Conservation (phyloP, 495 filamentous ascomycete genomes). For the Hypoxylon fuscum region DNA sequence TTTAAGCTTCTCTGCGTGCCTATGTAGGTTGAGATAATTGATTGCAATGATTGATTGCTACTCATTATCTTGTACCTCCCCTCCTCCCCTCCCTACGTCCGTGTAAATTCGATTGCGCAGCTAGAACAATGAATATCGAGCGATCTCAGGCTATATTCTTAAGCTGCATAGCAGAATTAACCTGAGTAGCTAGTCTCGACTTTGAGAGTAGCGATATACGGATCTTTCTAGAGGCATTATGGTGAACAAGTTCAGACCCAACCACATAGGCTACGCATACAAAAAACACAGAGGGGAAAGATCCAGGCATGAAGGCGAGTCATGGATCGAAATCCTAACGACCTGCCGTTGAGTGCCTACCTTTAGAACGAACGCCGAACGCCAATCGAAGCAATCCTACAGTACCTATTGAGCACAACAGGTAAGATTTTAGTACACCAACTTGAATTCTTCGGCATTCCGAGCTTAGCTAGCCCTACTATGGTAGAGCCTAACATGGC, state of each 20-base stretch:
- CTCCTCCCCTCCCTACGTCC: too few relatives aligned
- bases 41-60: too few relatives aligned
- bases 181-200: constrained; percentile 8
- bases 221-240: constrained; percentile 2
- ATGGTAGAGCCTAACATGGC: constrained; percentile 7
- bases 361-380: constrained; percentile 21
- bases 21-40: too few relatives aligned
- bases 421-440: too few relatives aligned
- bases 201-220: neutral
- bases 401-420: neutral
- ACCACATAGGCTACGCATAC: constrained; percentile 25
- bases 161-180: constrained; percentile 14
- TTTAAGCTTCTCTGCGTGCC: too few relatives aligned
- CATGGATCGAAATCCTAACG: constrained; percentile 15
- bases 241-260: constrained; percentile 13
- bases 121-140: constrained; percentile 10
- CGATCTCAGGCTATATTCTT: constrained; percentile 31
- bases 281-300: constrained; percentile 16
- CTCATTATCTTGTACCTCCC: too few relatives aligned
- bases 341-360: constrained; percentile 5
- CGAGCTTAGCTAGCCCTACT: neutral
- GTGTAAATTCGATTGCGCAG: constrained; percentile 6
- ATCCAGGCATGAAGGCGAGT: constrained; percentile 22
- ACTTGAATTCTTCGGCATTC: neutral
- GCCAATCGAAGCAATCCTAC: constrained; percentile 14